These are phyloP conservation scores for Corynascus novoguineensis DNA, from an alignment of 495 filamentous ascomycete species.

Conservation along the genomic window DNA sequence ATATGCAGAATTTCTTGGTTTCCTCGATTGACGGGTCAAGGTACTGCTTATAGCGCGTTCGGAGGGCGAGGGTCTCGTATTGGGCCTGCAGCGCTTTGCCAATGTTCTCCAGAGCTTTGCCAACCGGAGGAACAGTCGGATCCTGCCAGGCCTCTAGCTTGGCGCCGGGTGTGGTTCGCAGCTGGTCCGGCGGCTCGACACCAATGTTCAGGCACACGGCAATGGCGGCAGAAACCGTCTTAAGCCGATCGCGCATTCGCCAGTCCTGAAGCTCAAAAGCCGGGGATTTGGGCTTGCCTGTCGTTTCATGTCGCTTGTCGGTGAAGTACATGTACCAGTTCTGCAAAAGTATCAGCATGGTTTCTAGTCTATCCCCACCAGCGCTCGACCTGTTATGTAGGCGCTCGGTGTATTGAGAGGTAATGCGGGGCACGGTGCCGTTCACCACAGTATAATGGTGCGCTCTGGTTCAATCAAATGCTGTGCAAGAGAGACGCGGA, in stretches of 20 bases:
- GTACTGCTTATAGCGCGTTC: slow-evolving; percentile 94
- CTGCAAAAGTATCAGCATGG: slow-evolving; percentile 38
- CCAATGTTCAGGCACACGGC: slow-evolving; percentile 95
- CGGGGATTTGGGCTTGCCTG: slow-evolving; percentile 70
- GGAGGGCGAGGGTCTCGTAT: slow-evolving; percentile 88
- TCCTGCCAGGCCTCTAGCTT: slow-evolving; percentile 97
- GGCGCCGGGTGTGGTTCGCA: slow-evolving; percentile 88
- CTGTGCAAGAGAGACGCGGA: not conserved
- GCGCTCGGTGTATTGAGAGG: not conserved
- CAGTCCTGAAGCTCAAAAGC: slow-evolving; percentile 72
- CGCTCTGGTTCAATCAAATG: no score
- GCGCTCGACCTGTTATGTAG: not conserved
- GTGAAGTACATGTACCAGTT: slow-evolving; percentile 98
- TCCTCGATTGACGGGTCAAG: slow-evolving; percentile 95
- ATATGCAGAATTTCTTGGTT: slow-evolving; percentile 90
- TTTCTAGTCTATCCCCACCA: not conserved
- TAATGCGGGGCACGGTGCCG: not conserved
- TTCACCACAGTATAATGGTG: not conserved
- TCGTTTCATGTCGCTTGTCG: slow-evolving; percentile 95
- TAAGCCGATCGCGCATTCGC: slow-evolving; percentile 93
- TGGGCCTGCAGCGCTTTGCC: slow-evolving; percentile 92
- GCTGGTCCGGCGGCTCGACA: slow-evolving; percentile 90
- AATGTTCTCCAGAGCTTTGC: slow-evolving; percentile 87
- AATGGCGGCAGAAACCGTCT: slow-evolving; percentile 91
- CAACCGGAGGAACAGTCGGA: slow-evolving; percentile 69